Percentiles rank a stretch among this genome's conserved stretches.
Conservation (phyloP, 495 filamentous ascomycete species). For the Penicillium roqueforti region DNA sequence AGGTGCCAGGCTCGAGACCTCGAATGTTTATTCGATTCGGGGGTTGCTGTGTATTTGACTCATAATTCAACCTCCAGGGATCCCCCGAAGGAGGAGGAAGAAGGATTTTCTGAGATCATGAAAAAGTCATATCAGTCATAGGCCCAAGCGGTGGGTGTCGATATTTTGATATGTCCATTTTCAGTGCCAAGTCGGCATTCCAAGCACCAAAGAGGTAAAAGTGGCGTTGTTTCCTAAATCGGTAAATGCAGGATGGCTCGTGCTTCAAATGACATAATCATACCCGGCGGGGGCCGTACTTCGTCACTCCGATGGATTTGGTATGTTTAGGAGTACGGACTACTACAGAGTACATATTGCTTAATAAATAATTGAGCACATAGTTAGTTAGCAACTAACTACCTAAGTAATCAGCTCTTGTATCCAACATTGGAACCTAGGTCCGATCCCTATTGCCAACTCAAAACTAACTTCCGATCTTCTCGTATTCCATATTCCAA, state of each 20-base stretch:
- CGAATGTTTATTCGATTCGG: neutral
- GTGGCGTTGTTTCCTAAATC: slow-evolving; percentile 7
- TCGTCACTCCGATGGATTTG: too few species aligned
- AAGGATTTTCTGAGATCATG: neutral
- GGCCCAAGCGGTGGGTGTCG: neutral
- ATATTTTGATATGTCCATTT: neutral
- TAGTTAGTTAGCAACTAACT: too few species aligned
- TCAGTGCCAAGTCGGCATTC: neutral
- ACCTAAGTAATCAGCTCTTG: too few species aligned
- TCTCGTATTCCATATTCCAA: neutral
- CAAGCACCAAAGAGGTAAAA: neutral
- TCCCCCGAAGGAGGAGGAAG: neutral
- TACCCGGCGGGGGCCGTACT: neutral
- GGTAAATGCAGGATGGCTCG: slow-evolving; percentile 20
- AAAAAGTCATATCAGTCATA: neutral
- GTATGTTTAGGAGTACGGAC: too few species aligned
- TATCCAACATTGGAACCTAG: too few species aligned
- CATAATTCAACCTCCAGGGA: slow-evolving; percentile 15
- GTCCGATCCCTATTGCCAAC: too few species aligned
- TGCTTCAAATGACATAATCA: slow-evolving; percentile 16
- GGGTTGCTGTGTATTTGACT: neutral
- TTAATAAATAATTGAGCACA: too few species aligned
- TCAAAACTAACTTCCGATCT: neutral
- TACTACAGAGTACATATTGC: too few species aligned
- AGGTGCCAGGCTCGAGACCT: neutral